A percentile compares a stretch with the other conserved stretches of the same genome.
These are phyloP conservation scores for Trichoderma sp. DNA, from an alignment of 2,329 filamentous ascomycete genomes.

Conservation along the genomic window DNA sequence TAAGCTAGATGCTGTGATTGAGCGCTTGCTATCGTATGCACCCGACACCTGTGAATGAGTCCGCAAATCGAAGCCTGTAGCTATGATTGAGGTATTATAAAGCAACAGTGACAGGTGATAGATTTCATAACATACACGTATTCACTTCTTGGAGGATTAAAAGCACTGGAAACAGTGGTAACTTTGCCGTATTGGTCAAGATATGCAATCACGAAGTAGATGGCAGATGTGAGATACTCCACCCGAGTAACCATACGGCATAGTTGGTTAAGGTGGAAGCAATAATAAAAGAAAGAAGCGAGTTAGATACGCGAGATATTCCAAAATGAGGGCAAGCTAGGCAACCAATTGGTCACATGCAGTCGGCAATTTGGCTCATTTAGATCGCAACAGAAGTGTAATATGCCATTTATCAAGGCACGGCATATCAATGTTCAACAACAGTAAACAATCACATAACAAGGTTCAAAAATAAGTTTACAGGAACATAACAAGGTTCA, in stretches of 20 bases:
- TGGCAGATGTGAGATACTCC: not conserved
- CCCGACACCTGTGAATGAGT: not conserved
- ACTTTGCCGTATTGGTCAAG: too few species aligned
- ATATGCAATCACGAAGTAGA: too few species aligned
- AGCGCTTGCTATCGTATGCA: not conserved
- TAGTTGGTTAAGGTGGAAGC: not conserved
- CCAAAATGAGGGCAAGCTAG: not conserved
- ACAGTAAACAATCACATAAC: not conserved
- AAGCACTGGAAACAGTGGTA: too few species aligned
- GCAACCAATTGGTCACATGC: not conserved
- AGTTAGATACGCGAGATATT: not conserved
- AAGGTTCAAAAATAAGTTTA: not conserved
- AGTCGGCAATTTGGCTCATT: too few species aligned
- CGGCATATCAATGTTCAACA: not conserved
- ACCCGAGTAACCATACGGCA: fast-evolving
- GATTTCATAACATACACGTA: too few species aligned
- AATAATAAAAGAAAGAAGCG: not conserved
- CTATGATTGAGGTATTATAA: too few species aligned
- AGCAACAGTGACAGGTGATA: too few species aligned
- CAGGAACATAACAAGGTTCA: not conserved
- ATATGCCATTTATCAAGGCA: not conserved
- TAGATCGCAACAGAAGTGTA: not conserved
- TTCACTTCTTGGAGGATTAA: too few species aligned
- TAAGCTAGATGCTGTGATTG: not conserved
- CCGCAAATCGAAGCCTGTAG: too few species aligned